Base-by-base conservation (phyloP, 139 green algal genomes). In the Tetradesmus lagerheimii region DNA sequence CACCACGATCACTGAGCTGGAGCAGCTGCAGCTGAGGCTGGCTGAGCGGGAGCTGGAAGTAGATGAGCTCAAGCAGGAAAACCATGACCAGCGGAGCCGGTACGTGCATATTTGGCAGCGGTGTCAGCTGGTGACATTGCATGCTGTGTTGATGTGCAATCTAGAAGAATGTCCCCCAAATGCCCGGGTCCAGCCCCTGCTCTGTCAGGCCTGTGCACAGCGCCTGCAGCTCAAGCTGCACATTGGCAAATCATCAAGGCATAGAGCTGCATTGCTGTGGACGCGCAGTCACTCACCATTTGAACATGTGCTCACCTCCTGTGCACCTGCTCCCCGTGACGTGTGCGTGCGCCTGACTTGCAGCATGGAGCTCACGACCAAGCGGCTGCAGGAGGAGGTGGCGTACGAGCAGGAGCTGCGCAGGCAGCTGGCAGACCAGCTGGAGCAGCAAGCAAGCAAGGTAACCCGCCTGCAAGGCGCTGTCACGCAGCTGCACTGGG, bases 351-450 rank as follows among this genome's bases (percentile, higher is more conserved):
- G 57, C 25, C 57, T 71, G 12, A 6, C 57, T 31, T 71, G 57
- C 57, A 71, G 57, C 57, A 86, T 86, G 81, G 81, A 87, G 11
- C 81, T 57, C 20, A 53, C 77, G 18, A 39, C n/a, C 23, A 34
- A 86, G 45, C 53, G 81, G 16, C 62, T 88, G 62, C 57, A n/a
- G 64, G 62, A 88, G 2, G 27, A 80, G 2, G n/a, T 80, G 20
- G 34, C 16, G 18, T 29, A 77, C 27, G 57, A 87, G 57, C 82
- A 57, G 53, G 35, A 57, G 34, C 71, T 78, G 35, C 71, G 71
- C 82, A 78, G 16, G 82, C 35, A 66, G 53, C 82, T 87, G 15
- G 35, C n/a, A 45, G 43, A 71, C 12, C 43, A 74, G 80, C 45
- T 86, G n/a, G 9, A 74, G 29, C 50, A 87, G 43, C 8, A 47